A percentile compares a stretch with the other conserved stretches of the same genome.
Evolutionary conservation across 2,329 filamentous ascomycete species (phyloP).

Genomic region (Corniculantispora saksenae): DNA sequence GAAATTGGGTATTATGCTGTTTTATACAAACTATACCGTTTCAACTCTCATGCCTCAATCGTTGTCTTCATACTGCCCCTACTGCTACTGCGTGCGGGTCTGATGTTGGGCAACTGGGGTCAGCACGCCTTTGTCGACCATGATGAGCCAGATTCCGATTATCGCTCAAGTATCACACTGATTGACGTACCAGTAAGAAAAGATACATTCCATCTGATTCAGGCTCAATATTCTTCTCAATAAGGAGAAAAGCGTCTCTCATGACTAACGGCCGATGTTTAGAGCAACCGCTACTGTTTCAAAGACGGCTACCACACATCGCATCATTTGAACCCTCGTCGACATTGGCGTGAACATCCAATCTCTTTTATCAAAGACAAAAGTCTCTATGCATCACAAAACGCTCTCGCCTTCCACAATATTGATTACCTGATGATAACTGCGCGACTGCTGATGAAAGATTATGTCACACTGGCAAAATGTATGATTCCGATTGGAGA

Average conservation of each 20-base stretch:
- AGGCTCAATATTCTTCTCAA: constrained; percentile 21
- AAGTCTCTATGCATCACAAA: constrained; percentile 63
- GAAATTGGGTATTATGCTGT: too few relatives aligned
- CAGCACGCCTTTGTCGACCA: constrained; percentile 81
- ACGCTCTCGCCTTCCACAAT: constrained; percentile 76
- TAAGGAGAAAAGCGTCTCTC: neutral
- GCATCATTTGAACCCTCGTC: constrained; percentile 74
- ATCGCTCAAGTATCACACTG: constrained; percentile 74
- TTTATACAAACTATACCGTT: too few relatives aligned
- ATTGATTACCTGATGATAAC: constrained; percentile 82
- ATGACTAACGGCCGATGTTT: constrained; percentile 1
- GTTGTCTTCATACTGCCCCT: constrained; percentile 52
- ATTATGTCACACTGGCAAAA: constrained; percentile 68
- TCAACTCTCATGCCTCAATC: too few relatives aligned
- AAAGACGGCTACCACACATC: constrained; percentile 84
- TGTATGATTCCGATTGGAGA: constrained; percentile 74
- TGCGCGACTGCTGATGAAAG: constrained; percentile 65
- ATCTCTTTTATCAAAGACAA: constrained; percentile 71
- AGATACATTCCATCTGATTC: too few relatives aligned
- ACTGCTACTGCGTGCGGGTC: constrained; percentile 62
- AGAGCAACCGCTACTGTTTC: constrained; percentile 82
- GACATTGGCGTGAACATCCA: constrained; percentile 82
- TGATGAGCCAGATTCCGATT: constrained; percentile 74
- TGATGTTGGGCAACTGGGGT: constrained; percentile 85
- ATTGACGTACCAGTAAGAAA: constrained; percentile 77